Evolutionary conservation across 2,329 filamentous ascomycete genomes (phyloP), one percentile per base, ranked within the genome.

Genomic region (Cephalotrichum gorgonifer): DNA sequence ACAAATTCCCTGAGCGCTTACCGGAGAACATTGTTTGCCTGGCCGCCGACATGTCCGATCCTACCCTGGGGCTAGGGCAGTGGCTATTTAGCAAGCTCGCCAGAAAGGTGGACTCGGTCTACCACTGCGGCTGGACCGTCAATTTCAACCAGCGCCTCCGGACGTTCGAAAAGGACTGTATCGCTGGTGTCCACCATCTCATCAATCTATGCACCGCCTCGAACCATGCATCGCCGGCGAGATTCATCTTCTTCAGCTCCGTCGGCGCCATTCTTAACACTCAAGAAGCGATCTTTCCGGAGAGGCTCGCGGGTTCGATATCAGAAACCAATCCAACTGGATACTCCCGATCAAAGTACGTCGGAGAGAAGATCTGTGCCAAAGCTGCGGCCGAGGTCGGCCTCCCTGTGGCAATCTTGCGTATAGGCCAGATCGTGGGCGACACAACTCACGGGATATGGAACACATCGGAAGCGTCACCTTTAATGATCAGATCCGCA

Each of bases 121-220:
- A 76, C 26, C 73, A 78, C 60, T 66, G 64, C 38, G 73, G 73
- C 5, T 76, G 75, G 75, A 64, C 72, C 5, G 75, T 78, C 35
- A 78, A 78, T 58, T 78, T 78, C 62, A 76, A 73, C 52, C 61
- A 75, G 44, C 62, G 62, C 4, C 65, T 77, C 11, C 57, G 59
- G 12, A 72, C 65, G 50, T 77, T 78, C 54, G 74, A 76, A 50
- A 47, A 56, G 2, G 59, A 67, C 15, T 65, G 73, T 54, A 70
- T 76, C 48, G 61, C 58, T 22, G 73, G 70, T 5, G 60, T 71
- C 2, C 62, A 64, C 17, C 66, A 74, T 53, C 62, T 77, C 6
- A 58, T 75, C 22, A 58, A 63, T 4, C 55, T 73, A 7, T 71
- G 65, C 28, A 56, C 67, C n/a, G 3, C 59, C 56, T 2, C 61